Base-by-base conservation (phyloP, 768 basidiomycete species). In the Mrakia blollopis region DNA sequence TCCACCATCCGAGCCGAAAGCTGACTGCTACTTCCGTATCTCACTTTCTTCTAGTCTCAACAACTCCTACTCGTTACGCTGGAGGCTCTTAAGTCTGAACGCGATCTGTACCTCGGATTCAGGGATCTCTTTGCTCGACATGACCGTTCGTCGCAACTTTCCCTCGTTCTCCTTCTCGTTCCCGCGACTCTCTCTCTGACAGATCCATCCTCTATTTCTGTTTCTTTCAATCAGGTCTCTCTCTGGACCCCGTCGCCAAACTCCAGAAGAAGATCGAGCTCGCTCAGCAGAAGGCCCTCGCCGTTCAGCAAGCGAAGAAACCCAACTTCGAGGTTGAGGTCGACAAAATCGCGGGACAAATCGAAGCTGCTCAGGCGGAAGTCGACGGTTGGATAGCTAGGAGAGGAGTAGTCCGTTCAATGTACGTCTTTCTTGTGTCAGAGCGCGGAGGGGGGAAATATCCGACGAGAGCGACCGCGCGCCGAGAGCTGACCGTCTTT, bases 241-340 rank as follows among this genome's bases (percentile, higher is more conserved):
- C 93, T 0, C 87, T 89, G 54, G 96, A 98, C 81, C 89, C 91
- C 79, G 92, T 94, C 2, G 94, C 97, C 76, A 87, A 91, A 50
- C 85, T 98, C 76, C 90, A 90, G 84, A 95, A 93, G 81, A 90
- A 92, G 50, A 89, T 95, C 44, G 93, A 95, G 75, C 85, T 85
- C 0, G 91, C 88, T 73, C 88, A 89, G 3, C 84, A 88, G 79
- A 94, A 92, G 83, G 87, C 95, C 54, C 87, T 92, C 76, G 25
- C 47, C 4, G 30, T 54, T 14, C 73, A 74, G 28, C 21, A 23
- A 3, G 87, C 87, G 0, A 87, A 88, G 82, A 95, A 91, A 82
- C 91, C 93, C 6, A 89, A 90, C 16, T 96, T 92, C 93, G 88
- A 91, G 80, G 89, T 89, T 47, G 93, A 98, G 78, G 91, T 88